These are phyloP conservation scores for Hanseniaspora valbyensis DNA, from an alignment of 805 yeast species.

Conservation along the genomic window DNA sequence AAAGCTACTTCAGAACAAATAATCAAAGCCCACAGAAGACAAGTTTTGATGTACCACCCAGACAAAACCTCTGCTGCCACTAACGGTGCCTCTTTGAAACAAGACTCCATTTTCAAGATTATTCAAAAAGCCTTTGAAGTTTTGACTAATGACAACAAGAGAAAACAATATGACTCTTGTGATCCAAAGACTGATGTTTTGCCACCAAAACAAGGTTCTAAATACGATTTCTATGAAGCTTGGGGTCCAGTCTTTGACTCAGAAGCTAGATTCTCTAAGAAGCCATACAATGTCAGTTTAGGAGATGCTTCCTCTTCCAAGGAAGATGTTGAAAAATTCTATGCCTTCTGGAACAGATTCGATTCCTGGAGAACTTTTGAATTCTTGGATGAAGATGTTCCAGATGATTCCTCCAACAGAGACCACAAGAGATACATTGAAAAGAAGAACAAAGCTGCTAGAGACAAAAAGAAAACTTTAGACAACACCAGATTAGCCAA, in stretches of 20 bases:
- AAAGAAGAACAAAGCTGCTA: conserved; percentile 90
- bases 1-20: conserved; percentile 86
- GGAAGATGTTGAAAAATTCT: conserved; percentile 76
- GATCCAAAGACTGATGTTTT: conserved; percentile 76
- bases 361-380: conserved; percentile 98
- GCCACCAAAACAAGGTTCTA: conserved; percentile 57
- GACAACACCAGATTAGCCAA: conserved; percentile 84
- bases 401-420: conserved; percentile 97
- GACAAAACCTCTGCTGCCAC: conserved; percentile 85
- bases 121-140: conserved; percentile 94
- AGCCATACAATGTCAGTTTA: conserved; percentile 74
- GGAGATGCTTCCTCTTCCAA: conserved; percentile 61
- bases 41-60: conserved; percentile 94
- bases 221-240: conserved; percentile 77
- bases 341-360: conserved; percentile 83
- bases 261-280: conserved; percentile 87
- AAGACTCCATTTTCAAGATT: conserved; percentile 94
- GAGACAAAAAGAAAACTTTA: conserved; percentile 95
- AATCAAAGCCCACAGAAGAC: conserved; percentile 92
- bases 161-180: conserved; percentile 91
- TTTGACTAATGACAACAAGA: conserved; percentile 71
- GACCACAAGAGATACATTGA: conserved; percentile 98
- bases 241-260: conserved; percentile 87
- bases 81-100: conserved; percentile 59
- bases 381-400: conserved; percentile 96